Percentiles rank a stretch among this genome's conserved stretches.
phyloP scores from a whole-genome alignment of 2,329 filamentous ascomycete genomes.

The Esteya vermicola region DNA sequence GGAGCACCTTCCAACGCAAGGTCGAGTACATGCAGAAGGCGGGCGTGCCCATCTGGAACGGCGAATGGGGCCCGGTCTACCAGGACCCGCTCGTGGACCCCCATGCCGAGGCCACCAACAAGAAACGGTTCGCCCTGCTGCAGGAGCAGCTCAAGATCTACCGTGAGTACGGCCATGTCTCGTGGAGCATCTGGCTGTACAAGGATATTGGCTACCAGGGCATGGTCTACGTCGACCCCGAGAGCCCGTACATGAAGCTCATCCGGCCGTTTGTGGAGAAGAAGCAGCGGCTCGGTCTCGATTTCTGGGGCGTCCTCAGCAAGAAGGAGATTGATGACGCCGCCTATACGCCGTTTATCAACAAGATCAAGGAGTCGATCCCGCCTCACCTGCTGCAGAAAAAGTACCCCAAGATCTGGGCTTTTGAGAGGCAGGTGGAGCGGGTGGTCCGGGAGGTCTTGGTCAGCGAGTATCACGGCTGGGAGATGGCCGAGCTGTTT shows the following conservation, averaged over 20 bases:
- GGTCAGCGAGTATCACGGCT: constrained; percentile 32
- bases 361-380: constrained; percentile 28
- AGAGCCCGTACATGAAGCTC: constrained; percentile 30
- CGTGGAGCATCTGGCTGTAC: constrained; percentile 12
- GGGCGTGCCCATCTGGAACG: constrained; percentile 26
- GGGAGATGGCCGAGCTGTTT: constrained; percentile 43
- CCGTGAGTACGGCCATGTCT: constrained; percentile 12
- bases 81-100: constrained; percentile 17
- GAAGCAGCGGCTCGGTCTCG: constrained; percentile 34
- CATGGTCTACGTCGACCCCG: constrained; percentile 30
- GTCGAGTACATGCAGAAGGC: constrained; percentile 22
- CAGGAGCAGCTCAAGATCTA: constrained; percentile 21
- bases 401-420: constrained; percentile 34
- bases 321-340: constrained; percentile 17
- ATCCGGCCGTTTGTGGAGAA: constrained; percentile 36
- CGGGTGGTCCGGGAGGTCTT: constrained; percentile 23
- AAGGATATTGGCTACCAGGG: constrained; percentile 26
- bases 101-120: constrained; percentile 20
- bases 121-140: constrained; percentile 21
- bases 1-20: constrained; percentile 21
- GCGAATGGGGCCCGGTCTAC: constrained; percentile 32
- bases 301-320: constrained; percentile 32
- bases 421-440: constrained; percentile 34
- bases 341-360: constrained; percentile 22
- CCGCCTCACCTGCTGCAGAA: constrained; percentile 24